Evolutionary conservation across 352 stramenopile species (phyloP), one percentile per base, ranked within the genome.

Genomic region (Phytophthora nicotianae): DNA sequence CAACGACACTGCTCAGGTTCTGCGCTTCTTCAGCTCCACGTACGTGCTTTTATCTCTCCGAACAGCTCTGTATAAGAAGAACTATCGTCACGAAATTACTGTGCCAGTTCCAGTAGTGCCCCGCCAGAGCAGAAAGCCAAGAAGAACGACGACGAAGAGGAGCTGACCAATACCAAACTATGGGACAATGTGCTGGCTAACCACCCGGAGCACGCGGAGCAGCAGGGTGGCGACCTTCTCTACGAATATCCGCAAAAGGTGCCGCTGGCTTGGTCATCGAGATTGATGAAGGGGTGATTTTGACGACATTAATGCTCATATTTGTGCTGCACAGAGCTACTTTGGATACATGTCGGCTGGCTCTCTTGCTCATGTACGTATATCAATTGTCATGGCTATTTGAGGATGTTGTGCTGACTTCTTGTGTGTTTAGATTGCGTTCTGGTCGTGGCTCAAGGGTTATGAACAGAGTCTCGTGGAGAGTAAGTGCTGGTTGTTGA

Each of bases 401-500:
- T 10, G 29, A 35, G 3, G 48, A 16, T 47, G 13, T 37, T 13
- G 17, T 47, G 19, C 26, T 71, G 17, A 43, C 35, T 24, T 23
- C 19, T 5, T 40, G 51, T 29, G 5, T 55, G 17, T 60, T 35
- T 62, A 95, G 82, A 91, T 95, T 58, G 84, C 86, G 20, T 95
- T 95, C 50, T 95, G 86, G 86, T 93, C 84, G 23, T 95, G 86
- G 86, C 72, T 93, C 50, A 95, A 95, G 58, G 86, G 86, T n/a
- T 92, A 93, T 56, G 83, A 93, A 65, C 79, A 90, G 60, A 91
- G 84, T 71, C 73, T 93, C 1, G 68, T 89, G 9, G 84, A 93
- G 70, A 90, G 84, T 93, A 62, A 45, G 79, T 80, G 13, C 19
- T 49, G 7, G 5, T 2, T 43, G 19, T 9, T 6, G 2, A 48